Conservation (phyloP, 768 basidiomycete genomes). For the Amanita pseudoporphyria region DNA sequence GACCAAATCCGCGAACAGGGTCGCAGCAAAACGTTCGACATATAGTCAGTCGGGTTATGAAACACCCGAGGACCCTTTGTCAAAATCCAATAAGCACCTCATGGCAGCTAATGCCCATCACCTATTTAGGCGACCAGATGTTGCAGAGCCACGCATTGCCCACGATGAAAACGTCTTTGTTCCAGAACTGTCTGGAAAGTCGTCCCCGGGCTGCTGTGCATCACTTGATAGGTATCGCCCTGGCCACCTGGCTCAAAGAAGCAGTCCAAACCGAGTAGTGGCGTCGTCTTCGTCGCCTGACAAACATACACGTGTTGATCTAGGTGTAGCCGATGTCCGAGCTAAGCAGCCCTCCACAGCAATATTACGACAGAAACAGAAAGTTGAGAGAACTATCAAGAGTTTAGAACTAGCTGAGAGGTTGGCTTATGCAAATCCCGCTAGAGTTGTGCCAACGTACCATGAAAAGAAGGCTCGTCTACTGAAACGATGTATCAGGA, state of each 20-base stretch:
- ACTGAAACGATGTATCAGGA: constrained; percentile 9
- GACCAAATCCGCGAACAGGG: neutral
- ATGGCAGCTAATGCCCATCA: neutral
- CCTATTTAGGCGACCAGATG: neutral
- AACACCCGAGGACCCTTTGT: neutral
- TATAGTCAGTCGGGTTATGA: neutral
- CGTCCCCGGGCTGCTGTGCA: neutral
- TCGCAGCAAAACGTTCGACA: neutral
- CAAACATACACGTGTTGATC: neutral
- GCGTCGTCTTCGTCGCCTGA: neutral
- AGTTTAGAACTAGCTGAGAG: constrained; percentile 18
- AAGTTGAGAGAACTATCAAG: neutral
- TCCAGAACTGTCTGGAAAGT: neutral
- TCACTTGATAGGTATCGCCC: neutral
- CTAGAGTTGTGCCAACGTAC: constrained; percentile 26
- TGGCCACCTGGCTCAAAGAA: neutral
- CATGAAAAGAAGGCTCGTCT: constrained; percentile 16
- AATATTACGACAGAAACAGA: neutral
- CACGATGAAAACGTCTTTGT: constrained; percentile 2
- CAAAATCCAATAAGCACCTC: neutral
- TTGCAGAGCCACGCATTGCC: neutral
- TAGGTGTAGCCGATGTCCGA: neutral
- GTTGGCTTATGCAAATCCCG: constrained; percentile 34
- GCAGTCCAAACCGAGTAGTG: neutral
- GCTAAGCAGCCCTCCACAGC: neutral